Percentiles rank a stretch among this genome's conserved stretches.
phyloP scores from a whole-genome alignment of 495 filamentous ascomycete species.

The Tetracladium setigerum region DNA sequence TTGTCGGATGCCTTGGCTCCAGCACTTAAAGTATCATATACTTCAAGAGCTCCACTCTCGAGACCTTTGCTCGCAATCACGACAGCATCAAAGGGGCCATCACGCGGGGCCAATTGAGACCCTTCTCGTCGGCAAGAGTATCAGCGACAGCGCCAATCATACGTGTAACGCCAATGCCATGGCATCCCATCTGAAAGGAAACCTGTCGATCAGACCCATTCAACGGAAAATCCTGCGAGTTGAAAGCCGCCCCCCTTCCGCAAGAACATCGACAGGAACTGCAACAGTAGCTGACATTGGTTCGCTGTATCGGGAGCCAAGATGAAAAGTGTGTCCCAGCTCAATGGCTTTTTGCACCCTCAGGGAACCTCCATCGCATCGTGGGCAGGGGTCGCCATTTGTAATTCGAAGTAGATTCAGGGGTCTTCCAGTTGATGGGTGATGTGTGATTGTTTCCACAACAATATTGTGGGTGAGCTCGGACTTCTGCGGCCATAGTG shows the following conservation, averaged over 20 bases:
- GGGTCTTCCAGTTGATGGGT: constrained; percentile 17
- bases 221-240: not conserved
- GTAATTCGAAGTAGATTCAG: constrained; percentile 56
- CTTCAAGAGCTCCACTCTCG: constrained; percentile 41
- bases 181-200: constrained; percentile 86
- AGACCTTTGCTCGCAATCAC: constrained; percentile 51
- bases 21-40: constrained; percentile 49
- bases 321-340: constrained; percentile 89
- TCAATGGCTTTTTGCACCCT: constrained; percentile 69
- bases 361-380: constrained; percentile 57
- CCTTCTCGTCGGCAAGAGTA: constrained; percentile 57
- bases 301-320: constrained; percentile 80
- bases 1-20: not conserved
- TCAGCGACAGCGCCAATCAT: constrained; percentile 83
- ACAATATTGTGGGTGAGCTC: not conserved
- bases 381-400: constrained; percentile 63
- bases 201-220: constrained; percentile 20
- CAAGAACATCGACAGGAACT: constrained; percentile 14
- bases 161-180: constrained; percentile 90
- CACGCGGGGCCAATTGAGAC: constrained; percentile 80
- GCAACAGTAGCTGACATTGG: constrained; percentile 58
- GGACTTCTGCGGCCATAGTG: constrained; percentile 8
- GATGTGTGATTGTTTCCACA: not conserved
- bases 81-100: constrained; percentile 82
- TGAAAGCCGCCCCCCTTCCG: constrained; percentile 10